These are phyloP conservation scores for Leersia perrieri DNA, from an alignment of 176 grass and related monocot species.

Conservation along the genomic window DNA sequence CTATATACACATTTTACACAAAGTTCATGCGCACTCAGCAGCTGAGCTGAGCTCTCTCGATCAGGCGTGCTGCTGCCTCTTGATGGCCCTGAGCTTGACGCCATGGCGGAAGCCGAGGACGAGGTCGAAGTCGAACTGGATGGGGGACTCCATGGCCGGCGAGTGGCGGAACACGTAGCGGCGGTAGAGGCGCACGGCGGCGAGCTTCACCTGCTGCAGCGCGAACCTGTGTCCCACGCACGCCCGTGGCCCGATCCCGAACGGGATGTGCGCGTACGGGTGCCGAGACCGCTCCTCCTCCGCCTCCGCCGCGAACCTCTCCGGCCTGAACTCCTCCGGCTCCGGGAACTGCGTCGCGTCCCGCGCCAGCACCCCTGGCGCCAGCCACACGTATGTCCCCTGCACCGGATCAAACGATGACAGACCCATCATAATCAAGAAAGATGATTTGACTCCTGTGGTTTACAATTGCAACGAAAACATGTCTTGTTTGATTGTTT, in stretches of 20 bases:
- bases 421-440: neutral
- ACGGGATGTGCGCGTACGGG: constrained; percentile 85
- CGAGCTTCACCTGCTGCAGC: constrained; percentile 84
- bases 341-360: constrained; percentile 83
- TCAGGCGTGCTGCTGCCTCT: neutral
- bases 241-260: constrained; percentile 69
- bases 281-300: constrained; percentile 66
- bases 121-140: constrained; percentile 83
- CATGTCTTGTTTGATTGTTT: too few relatives aligned
- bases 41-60: neutral
- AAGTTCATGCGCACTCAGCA: too few relatives aligned
- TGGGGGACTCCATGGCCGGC: constrained; percentile 66
- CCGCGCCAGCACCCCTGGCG: constrained; percentile 75
- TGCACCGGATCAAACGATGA: neutral
- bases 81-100: constrained; percentile 75
- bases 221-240: constrained; percentile 93
- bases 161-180: constrained; percentile 75
- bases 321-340: constrained; percentile 66
- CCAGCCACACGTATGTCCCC: constrained; percentile 87
- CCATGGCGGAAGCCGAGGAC: constrained; percentile 80
- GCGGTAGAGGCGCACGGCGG: constrained; percentile 67
- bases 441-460: too few relatives aligned
- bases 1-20: neutral
- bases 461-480: too few relatives aligned
- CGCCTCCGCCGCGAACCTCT: constrained; percentile 58